Percentiles rank a stretch among this genome's conserved stretches.
Conservation (phyloP, 768 basidiomycete genomes). For the Saitozyma podzolica region DNA sequence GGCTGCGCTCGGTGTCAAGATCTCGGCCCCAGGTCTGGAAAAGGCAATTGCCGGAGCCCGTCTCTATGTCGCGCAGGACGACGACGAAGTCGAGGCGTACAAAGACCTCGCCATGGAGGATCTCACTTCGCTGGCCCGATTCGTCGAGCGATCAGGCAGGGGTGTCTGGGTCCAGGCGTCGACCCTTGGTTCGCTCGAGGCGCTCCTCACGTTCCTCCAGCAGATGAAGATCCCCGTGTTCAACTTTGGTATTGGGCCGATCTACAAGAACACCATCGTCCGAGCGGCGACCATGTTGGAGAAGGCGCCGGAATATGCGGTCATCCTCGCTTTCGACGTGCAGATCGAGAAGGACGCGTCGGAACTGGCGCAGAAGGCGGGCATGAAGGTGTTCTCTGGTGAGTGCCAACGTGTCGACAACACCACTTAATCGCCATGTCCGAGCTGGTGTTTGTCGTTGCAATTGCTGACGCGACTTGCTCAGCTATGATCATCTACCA, state of each 20-base stretch:
- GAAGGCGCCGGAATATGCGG: conserved; percentile 90
- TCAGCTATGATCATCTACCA: conserved; percentile 98
- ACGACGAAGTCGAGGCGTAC: conserved; percentile 94
- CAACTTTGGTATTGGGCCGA: conserved; percentile 95
- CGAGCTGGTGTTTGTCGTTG: neutral
- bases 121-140: conserved; percentile 79
- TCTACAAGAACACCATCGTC: conserved; percentile 94
- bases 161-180: conserved; percentile 98
- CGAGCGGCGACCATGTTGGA: conserved; percentile 90
- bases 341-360: conserved; percentile 90
- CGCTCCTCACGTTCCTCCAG: conserved; percentile 91
- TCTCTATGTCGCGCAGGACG: conserved; percentile 84
- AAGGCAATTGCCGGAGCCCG: conserved; percentile 98
- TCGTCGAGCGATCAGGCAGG: conserved; percentile 90
- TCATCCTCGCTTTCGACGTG: conserved; percentile 96
- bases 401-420: conserved; percentile 21
- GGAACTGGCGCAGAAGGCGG: conserved; percentile 86
- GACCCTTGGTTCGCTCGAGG: conserved; percentile 94
- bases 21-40: conserved; percentile 90
- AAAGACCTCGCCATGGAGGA: conserved; percentile 97
- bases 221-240: conserved; percentile 94
- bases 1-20: conserved; percentile 94
- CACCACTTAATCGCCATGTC: neutral
- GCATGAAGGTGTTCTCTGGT: conserved; percentile 93
- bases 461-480: conserved; percentile 1